Evolutionary conservation across 176 grass and related monocot species (phyloP).

Genomic region (Melocanna baccifera): DNA sequence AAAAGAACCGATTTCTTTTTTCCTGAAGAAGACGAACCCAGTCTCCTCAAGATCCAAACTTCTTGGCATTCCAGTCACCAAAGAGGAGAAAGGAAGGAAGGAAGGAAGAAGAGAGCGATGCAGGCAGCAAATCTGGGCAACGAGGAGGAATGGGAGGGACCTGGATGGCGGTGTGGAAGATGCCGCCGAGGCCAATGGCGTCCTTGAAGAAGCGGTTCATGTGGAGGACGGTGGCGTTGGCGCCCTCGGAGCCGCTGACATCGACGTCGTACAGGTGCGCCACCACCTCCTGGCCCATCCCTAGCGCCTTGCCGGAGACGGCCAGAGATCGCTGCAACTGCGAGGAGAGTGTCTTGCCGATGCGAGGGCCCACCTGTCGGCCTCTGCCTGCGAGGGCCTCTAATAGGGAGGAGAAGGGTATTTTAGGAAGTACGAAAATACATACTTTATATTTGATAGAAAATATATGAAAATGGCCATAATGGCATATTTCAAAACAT

Average conservation of each 20-base stretch:
- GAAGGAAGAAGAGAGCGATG: neutral
- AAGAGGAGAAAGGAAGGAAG: neutral
- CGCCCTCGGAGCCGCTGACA: constrained; percentile 31
- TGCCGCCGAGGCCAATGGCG: constrained; percentile 54
- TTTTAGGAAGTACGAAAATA: no score
- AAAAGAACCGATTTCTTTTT: neutral
- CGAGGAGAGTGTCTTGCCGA: neutral
- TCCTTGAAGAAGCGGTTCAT: constrained; percentile 72
- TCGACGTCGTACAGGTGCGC: constrained; percentile 60
- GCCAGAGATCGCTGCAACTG: neutral
- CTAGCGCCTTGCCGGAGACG: constrained; percentile 7
- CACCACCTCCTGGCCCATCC: constrained; percentile 35
- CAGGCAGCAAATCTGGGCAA: no score
- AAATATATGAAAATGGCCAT: no score
- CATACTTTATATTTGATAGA: no score
- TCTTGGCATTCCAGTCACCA: neutral
- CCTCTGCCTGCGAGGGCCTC: no score
- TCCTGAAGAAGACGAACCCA: neutral
- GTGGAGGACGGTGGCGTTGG: constrained; percentile 40
- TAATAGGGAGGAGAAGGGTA: no score
- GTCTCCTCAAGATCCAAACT: neutral
- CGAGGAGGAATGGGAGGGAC: constrained; percentile 3
- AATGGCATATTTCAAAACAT: no score
- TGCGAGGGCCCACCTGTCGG: neutral
- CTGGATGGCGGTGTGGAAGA: constrained; percentile 71